Base-by-base conservation (phyloP, 805 yeast species). In the Spathaspora hagerdaliae region DNA sequence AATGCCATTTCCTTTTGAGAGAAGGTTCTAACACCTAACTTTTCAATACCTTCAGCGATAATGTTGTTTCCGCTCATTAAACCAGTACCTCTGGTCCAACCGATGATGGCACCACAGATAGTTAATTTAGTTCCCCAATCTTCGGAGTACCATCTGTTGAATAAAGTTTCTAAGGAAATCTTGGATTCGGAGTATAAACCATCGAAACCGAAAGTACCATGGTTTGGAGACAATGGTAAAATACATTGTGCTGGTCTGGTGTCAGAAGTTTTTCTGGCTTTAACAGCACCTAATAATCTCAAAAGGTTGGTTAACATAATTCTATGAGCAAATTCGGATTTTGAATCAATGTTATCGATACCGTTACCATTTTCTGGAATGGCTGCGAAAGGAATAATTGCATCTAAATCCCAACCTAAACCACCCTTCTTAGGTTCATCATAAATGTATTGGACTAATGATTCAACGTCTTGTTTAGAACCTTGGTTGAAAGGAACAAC, bases 1-100 rank as follows among this genome's bases (percentile, higher is more conserved):
- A 94, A 94, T 39, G 99, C 97, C 99, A 94, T 94, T 75, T 94
- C 99, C 71, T 87, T 87, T 74, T 94, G 99, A 44, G 97, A 87
- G 82, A 92, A 94, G 38, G 99, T 94, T 74, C 98, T 87, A 41
- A 94, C 97, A 60, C 99, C 98, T 50, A 86, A 75, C 64, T 82
- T 81, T 74, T 94, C 99, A 62, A 94, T 87, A 56, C 97, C 97
- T 73, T 91, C 97, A 50, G 99, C 97, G 67, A 94, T 88, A 65
- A 89, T 85, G 75, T 94, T 94, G 79, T 94, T 94, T 58, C 85
- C 97, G 61, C 90, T 79, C 99, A 94, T 94, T 64, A 94, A 83
- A 63, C 99, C 99, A 49, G 99, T 94, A 71, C 99, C 99, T 79
- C 99, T 88, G 53, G 99, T 94, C 99, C 99, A 94, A 66, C 99